Evolutionary conservation across 202 grass and related monocot genomes (phyloP).

Genomic region (Schoenoplectus triqueter): DNA sequence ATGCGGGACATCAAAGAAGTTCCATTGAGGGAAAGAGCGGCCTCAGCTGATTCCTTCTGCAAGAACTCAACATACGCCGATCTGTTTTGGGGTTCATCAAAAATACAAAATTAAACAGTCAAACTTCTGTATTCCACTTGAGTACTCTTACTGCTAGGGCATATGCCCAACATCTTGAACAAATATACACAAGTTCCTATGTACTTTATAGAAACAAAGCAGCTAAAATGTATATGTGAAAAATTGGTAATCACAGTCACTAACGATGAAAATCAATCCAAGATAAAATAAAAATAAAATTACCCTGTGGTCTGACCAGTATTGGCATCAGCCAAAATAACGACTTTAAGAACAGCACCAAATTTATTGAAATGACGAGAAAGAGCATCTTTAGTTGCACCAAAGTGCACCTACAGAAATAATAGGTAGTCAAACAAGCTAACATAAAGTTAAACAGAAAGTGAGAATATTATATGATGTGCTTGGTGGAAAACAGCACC

Average conservation of each 20-base stretch:
- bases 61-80: constrained; percentile 86
- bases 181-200: background rate
- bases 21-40: constrained; percentile 72
- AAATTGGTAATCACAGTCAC: background rate
- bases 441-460: constrained; percentile 32
- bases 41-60: constrained; percentile 84
- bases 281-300: constrained; percentile 20
- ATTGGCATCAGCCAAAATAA: constrained; percentile 72
- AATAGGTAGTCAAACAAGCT: constrained; percentile 9
- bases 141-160: background rate
- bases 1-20: constrained; percentile 98
- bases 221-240: background rate
- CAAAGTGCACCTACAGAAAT: constrained; percentile 86
- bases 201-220: background rate
- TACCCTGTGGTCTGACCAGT: constrained; percentile 94
- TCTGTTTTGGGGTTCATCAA: constrained; percentile 46
- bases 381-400: constrained; percentile 89
- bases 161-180: background rate
- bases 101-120: constrained; percentile 19
- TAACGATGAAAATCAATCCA: background rate
- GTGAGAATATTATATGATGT: background rate
- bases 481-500: background rate
- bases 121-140: constrained; percentile 25
- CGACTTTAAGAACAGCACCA: constrained; percentile 85
- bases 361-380: constrained; percentile 94